Evolutionary conservation across 768 basidiomycete genomes (phyloP), one percentile per base, ranked within the genome.

Genomic region (Hypholoma fasciculare): DNA sequence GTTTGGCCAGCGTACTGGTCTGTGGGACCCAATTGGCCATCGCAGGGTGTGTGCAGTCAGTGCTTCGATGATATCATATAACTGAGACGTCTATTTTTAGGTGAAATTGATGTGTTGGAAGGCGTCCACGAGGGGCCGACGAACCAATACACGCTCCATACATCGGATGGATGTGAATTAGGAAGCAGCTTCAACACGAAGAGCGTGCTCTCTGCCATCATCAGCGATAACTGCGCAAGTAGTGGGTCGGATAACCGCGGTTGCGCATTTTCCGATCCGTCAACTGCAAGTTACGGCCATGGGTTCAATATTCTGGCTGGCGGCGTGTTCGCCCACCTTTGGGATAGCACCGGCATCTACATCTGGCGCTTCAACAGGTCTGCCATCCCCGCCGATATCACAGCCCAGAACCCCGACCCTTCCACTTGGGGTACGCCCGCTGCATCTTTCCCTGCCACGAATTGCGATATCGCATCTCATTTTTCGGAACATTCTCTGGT

Each of bases 31-130:
- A 65, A 78, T 46, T 87, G 85, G 85, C 84, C 84, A 3, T 16
- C 36, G 20, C 70, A 59, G 23, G 85, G 84, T 74, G 58, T 56
- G 70, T 59, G 47, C 27, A 9, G n/a, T 30, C 20, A 2, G 19
- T 53, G 56, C 42, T 54, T 39, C 54, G 20, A 30, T 30, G 43
- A 7, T 52, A 53, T 48, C 11, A 30, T 54, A 48, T 26, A 16
- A 37, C n/a, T n/a, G 34, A 37, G 30, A 47, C 14, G 39, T 54
- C 37, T 38, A 58, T 34, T 36, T 51, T 52, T 51, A 72, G 75
- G 78, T n/a, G 89, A 92, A 69, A 86, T 90, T 48, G 91, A 92
- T 64, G 80, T 90, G 51, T 67, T 92, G 8, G 91, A 93, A 66
- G 87, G 88, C 16, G 88, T 92, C 54, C 82, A 92, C 63, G 64